phyloP scores from a whole-genome alignment of 169 alveolate genomes.

The Eimeria praecox region DNA sequence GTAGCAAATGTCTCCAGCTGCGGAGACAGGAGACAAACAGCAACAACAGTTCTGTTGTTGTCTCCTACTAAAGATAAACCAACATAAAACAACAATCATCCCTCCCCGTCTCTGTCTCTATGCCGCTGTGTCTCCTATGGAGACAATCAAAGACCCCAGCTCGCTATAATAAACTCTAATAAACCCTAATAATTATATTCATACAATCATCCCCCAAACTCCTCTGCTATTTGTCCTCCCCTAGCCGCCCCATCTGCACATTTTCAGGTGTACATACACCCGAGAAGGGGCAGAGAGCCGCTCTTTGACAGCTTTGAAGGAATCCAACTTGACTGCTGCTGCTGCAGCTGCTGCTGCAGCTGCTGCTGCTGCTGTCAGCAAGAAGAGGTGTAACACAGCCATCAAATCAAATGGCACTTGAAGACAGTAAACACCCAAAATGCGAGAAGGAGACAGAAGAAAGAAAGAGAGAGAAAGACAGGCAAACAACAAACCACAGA shows the following conservation, averaged over 20 bases:
- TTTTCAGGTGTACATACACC: neutral
- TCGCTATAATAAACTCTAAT: neutral
- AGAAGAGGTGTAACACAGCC: neutral
- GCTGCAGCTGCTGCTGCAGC: slow-evolving; percentile 29
- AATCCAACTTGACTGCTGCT: neutral
- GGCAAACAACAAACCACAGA: neutral
- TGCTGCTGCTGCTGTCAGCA: neutral
- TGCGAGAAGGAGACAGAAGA: neutral
- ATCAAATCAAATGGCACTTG: neutral
- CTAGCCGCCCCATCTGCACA: neutral
- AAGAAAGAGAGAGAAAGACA: neutral
- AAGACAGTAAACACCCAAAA: neutral
- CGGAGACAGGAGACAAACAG: neutral
- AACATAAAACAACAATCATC: neutral
- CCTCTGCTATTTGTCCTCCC: neutral
- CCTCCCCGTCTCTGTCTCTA: neutral
- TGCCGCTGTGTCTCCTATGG: neutral
- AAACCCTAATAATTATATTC: too few species aligned
- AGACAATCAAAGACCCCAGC: neutral
- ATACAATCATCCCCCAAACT: neutral
- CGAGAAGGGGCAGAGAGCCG: neutral
- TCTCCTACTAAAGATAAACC: neutral
- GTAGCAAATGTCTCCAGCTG: too few species aligned
- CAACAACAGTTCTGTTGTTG: neutral
- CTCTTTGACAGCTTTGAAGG: neutral